phyloP scores from a whole-genome alignment of 2,329 filamentous ascomycete genomes.

The Cercospora brassicicola region DNA sequence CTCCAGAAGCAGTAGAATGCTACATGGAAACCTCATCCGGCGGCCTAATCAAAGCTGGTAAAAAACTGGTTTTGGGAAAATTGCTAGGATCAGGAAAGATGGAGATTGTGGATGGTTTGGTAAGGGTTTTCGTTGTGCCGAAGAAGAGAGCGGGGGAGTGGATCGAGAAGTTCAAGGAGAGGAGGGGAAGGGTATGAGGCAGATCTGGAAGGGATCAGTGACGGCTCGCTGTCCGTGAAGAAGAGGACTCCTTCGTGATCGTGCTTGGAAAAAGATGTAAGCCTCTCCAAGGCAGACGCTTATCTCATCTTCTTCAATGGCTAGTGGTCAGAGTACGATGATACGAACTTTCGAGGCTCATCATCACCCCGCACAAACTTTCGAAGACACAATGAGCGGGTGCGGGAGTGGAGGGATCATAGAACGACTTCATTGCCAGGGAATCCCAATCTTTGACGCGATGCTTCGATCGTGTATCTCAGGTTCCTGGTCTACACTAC shows the following conservation, averaged over 20 bases:
- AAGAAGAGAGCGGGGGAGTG: conserved; percentile 68
- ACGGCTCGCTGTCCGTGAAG: neutral
- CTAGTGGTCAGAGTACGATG: neutral
- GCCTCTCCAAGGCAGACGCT: neutral
- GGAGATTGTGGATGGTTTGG: conserved; percentile 82
- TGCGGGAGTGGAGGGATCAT: neutral
- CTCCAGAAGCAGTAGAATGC: conserved; percentile 66
- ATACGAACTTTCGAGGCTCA: neutral
- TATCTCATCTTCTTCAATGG: neutral
- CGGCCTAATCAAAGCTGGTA: conserved; percentile 84
- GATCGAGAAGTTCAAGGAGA: conserved; percentile 80
- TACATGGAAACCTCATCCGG: conserved; percentile 82
- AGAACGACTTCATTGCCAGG: neutral
- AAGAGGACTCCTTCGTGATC: neutral
- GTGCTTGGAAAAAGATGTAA: neutral
- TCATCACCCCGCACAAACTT: neutral
- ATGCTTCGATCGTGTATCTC: neutral
- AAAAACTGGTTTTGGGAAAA: conserved; percentile 75
- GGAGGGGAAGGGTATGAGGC: conserved; percentile 46
- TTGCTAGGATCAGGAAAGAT: conserved; percentile 73
- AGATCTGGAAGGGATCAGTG: too few species aligned
- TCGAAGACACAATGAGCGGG: neutral
- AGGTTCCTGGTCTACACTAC: neutral
- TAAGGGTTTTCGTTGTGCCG: conserved; percentile 81
- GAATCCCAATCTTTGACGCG: neutral